These are phyloP conservation scores for Leccinum rimulosum DNA, from an alignment of 768 basidiomycete species.

Conservation along the genomic window DNA sequence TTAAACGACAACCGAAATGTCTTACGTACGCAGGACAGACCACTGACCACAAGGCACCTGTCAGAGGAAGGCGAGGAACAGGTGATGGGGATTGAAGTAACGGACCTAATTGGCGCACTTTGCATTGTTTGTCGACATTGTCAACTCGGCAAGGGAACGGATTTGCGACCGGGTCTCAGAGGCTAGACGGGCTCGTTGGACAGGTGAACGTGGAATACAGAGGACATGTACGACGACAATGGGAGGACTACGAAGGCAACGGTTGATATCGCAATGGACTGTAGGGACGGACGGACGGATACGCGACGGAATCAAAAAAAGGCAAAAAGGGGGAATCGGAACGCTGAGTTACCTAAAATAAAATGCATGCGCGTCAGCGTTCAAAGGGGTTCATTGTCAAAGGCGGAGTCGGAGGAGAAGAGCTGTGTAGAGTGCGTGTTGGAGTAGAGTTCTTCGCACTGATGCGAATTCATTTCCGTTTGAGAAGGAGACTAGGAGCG, in stretches of 20 bases:
- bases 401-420: conserved; percentile 16
- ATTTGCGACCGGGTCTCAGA: conserved; percentile 31
- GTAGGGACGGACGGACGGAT: conserved; percentile 10
- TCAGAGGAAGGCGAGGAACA: conserved; percentile 29
- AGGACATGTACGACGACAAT: conserved; percentile 27
- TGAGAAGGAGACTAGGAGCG: conserved; percentile 25
- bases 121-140: conserved; percentile 32
- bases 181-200: conserved; percentile 19
- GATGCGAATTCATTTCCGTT: conserved; percentile 35
- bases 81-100: conserved; percentile 26
- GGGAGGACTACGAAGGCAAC: conserved; percentile 23
- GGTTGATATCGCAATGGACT: conserved; percentile 18
- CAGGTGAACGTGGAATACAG: conserved; percentile 27
- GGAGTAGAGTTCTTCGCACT: conserved; percentile 17
- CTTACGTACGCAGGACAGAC: conserved; percentile 32
- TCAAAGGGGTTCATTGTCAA: conserved; percentile 27
- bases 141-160: conserved; percentile 25
- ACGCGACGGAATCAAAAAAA: conserved; percentile 19
- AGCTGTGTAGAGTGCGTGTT: conserved; percentile 21
- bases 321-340: conserved; percentile 13
- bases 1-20: conserved; percentile 36
- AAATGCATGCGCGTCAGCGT: conserved; percentile 14
- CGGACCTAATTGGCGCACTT: conserved; percentile 34
- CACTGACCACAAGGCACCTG: conserved; percentile 34
- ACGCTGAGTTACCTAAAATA: conserved; percentile 28